Base-by-base conservation (phyloP, 768 basidiomycete genomes). In the Amanita thiersii region DNA sequence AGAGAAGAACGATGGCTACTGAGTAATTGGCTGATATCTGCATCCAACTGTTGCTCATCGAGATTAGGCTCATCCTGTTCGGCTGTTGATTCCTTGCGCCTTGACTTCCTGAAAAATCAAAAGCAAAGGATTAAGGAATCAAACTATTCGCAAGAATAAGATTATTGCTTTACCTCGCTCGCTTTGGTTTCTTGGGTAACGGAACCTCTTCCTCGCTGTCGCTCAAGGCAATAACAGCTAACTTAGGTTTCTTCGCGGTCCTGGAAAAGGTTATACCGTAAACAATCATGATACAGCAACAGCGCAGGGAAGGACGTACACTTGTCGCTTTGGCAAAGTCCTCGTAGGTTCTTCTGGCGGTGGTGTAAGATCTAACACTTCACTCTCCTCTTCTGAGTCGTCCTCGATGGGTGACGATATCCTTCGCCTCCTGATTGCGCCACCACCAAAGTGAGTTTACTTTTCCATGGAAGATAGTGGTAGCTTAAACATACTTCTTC, bases 321-420 rank as follows among this genome's bases (percentile, higher is more conserved):
- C 79, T 29, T 73, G 68, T 50, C 81, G 64, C 53, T 68, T 73
- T 2, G 81, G 81, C 50, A 81, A 53, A 5, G 56, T 59, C 39
- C 78, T 63, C 14, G 68, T 72, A n/a, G 75, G 73, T 8, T 62
- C 58, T 25, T 61, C 54, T 28, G 63, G 52, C 33, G 66, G 50
- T 23, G 64, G 66, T 6, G 63, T 64, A 1, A 61, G 61, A 7
- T 52, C 49, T 21, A 53, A 49, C 32, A 55, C 54, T n/a, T 53
- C 41, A 10, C 56, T 47, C 8, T 70, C 66, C 1, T 63, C 67
- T 5, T 71, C 70, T 1, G 62, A 59, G 7, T 60, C 65, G 19
- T 72, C 72, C 17, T n/a, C n/a, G n/a, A 70, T 73, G 1, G 72
- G 67, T 2, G 64, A 64, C 0, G 81, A 82, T 14, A 79, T 50